Conservation (phyloP, 805 yeast genomes). For the Kodamaea sagamina region DNA sequence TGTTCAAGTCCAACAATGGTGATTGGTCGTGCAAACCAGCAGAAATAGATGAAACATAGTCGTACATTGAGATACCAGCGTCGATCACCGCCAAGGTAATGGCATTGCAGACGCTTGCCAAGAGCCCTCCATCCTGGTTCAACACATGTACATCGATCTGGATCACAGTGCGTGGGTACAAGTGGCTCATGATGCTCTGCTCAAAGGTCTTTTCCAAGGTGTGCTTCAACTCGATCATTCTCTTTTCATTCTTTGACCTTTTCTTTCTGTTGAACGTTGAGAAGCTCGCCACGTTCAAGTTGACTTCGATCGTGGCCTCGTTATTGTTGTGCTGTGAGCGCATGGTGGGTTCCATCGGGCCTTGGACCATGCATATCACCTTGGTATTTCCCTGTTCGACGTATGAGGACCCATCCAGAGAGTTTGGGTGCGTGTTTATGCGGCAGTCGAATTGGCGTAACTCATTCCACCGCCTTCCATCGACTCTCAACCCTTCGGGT, state of each 20-base stretch:
- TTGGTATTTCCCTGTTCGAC: constrained; percentile 92
- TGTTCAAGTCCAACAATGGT: constrained; percentile 80
- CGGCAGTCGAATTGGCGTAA: constrained; percentile 77
- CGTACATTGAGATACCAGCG: constrained; percentile 94
- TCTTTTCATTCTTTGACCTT: constrained; percentile 64
- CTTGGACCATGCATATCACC: constrained; percentile 79
- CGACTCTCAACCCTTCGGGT: constrained; percentile 91
- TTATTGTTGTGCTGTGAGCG: constrained; percentile 53
- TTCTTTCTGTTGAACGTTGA: constrained; percentile 76
- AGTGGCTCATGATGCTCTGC: constrained; percentile 68
- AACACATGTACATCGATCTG: constrained; percentile 73
- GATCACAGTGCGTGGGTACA: constrained; percentile 85
- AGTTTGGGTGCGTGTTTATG: constrained; percentile 83
- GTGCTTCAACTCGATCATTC: constrained; percentile 67
- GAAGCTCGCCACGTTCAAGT: constrained; percentile 76
- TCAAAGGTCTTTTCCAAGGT: constrained; percentile 69
- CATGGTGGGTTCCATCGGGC: constrained; percentile 81
- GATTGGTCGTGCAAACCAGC: constrained; percentile 77
- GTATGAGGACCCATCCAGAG: constrained; percentile 90
- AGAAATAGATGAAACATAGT: constrained; percentile 77
- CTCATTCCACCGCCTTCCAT: constrained; percentile 96
- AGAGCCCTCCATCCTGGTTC: constrained; percentile 86
- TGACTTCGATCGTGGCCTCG: constrained; percentile 61
- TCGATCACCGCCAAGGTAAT: constrained; percentile 87
- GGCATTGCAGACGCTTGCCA: constrained; percentile 80